Evolutionary conservation across 805 yeast genomes (phyloP), one percentile per base, ranked within the genome.

Genomic region (Ogataea henricii): DNA sequence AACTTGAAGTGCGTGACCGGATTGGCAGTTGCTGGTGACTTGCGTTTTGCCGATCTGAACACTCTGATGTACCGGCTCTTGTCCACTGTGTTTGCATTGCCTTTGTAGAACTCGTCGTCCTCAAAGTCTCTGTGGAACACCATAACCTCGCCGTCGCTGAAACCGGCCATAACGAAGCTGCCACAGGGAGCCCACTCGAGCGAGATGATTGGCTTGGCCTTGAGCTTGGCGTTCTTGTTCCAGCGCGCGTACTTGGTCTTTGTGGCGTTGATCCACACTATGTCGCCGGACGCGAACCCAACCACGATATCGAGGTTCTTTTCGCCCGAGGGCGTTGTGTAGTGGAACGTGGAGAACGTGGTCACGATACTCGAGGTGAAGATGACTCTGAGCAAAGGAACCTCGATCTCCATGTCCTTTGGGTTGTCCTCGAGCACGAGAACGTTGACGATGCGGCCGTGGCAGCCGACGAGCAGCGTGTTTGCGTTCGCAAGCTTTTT

Each of bases 271-370:
- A 83, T 51, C 76, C 89, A 74, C 5, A 85, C 52, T 2, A 86
- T 63, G 55, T 83, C 89, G n/a, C 92, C 89, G 1, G 82, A 67
- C 16, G 83, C 78, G 52, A 82, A 76, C 1, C 92, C 94, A 16
- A 83, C 53, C 2, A 81, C 65, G 6, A 83, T 69, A 43, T 82
- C 82, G 6, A 85, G 66, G 30, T 68, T 68, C 23, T 59, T 58
- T 14, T 67, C 71, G n/a, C 62, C 61, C 2, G 51, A 54, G 6
- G 59, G 36, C 3, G 59, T 46, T 3, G 44, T 45, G 18, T 56
- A 55, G 7, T 62, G 56, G 45, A 70, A 68, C 2, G 71, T 49
- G 13, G 69, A 60, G 33, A 77, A 45, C 4, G 70, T 57, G 0
- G 83, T 75, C 1, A 77, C 66, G 9, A 76, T 58, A n/a, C 71